Conservation (phyloP, 2,329 filamentous ascomycete species). For the Microascus cirrosus region DNA sequence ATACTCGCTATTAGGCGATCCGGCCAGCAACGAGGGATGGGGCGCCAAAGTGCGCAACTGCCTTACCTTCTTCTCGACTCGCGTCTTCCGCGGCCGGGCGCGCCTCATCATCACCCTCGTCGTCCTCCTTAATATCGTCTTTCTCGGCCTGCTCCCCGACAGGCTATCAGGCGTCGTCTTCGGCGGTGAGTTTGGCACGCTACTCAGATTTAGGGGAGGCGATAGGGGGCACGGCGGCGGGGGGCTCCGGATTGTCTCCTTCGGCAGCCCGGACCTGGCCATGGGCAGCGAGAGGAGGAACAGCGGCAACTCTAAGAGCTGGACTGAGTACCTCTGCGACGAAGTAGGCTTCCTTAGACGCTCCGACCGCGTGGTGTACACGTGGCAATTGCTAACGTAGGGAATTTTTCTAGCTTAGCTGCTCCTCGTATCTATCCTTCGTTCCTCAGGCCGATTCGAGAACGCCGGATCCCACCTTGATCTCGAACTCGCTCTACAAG, state of each 20-base stretch:
- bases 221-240: conserved; percentile 15
- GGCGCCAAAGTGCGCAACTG: background rate
- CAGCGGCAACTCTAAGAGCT: conserved; percentile 23
- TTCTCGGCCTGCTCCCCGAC: conserved; percentile 10
- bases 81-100: conserved; percentile 24
- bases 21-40: background rate
- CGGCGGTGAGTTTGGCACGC: conserved; percentile 6
- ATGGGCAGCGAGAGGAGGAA: conserved; percentile 9
- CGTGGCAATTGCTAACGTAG: background rate
- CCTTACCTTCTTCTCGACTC: conserved; percentile 23
- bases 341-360: conserved; percentile 21
- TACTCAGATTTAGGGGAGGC: conserved; percentile 13
- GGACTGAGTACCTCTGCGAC: conserved; percentile 37
- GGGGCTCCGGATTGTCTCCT: conserved; percentile 37
- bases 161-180: conserved; percentile 7
- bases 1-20: background rate
- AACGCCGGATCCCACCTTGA: conserved; percentile 36
- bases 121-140: conserved; percentile 16
- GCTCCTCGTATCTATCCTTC: conserved; percentile 32
- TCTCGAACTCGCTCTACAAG: conserved; percentile 36
- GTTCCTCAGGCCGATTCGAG: conserved; percentile 29
- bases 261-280: conserved; percentile 35
- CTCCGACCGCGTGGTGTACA: background rate
- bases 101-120: conserved; percentile 17
- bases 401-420: conserved; percentile 26